Evolutionary conservation across 352 stramenopile genomes (phyloP), one percentile per base, ranked within the genome.

Genomic region (Pythium folliculosum): DNA sequence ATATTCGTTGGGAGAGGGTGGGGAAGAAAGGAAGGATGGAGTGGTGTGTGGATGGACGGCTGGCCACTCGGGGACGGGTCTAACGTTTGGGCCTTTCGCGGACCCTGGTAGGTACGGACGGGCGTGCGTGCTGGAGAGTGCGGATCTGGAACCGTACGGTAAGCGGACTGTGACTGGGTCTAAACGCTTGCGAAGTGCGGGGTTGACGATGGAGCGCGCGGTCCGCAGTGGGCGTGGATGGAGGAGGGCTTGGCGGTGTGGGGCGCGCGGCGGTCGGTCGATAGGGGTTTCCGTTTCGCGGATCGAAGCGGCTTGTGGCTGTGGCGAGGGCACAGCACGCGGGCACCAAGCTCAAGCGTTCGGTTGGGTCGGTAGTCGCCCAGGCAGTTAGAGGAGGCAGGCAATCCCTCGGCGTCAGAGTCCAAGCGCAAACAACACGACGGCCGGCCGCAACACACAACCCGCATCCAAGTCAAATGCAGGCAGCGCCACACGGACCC

Each of bases 1-100:
- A 91, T 91, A 23, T 14, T 77, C 19, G 13, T 16, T 45, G 30
- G 19, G 9, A 27, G 82, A 45, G 88, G 19, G 53, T 32, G 43
- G 47, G 35, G 45, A 40, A 90, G 70, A 10, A 47, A 19, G 58
- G 27, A 21, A 38, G 27, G 56, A 14, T 63, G 58, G 23, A n/a
- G 35, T 27, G 22, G 48, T 38, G 30, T 51, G 35, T 61, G 21
- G 57, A 60, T 37, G 37, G 32, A 23, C 14, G 40, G 40, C 40
- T 21, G 40, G 40, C 40, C 40, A 47, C 51, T 16, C 4, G 5
- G 50, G 27, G 19, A 27, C 14, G 30, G n/a, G 17, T 12, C 25
- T 43, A 22, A 21, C n/a, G n/a, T 58, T 47, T 30, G 23, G 38
- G 47, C 22, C 47, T 52, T 52, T 52, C 47, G n/a, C n/a, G n/a